These are phyloP conservation scores for Alternaria burnsii DNA, from an alignment of 2,329 filamentous ascomycete species.

Conservation along the genomic window DNA sequence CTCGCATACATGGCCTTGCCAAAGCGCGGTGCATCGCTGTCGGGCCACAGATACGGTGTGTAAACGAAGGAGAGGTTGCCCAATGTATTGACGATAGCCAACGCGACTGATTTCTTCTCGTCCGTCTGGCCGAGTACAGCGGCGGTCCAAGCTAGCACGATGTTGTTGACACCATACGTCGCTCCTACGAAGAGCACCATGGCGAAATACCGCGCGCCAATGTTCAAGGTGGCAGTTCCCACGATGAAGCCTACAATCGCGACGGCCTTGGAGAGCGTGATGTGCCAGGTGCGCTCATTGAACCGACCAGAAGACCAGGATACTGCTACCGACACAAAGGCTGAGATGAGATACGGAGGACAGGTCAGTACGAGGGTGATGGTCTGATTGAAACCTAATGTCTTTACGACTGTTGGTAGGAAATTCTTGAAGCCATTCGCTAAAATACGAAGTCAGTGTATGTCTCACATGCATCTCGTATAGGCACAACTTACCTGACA, in stretches of 20 bases:
- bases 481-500: conserved; percentile 1
- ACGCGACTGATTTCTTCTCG: conserved; percentile 53
- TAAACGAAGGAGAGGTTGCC: conserved; percentile 53
- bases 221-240: conserved; percentile 33
- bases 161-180: conserved; percentile 43
- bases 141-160: conserved; percentile 52
- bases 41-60: conserved; percentile 38
- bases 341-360: conserved; percentile 46
- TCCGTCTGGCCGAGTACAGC: conserved; percentile 51
- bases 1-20: conserved; percentile 29
- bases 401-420: conserved; percentile 45
- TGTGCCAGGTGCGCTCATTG: conserved; percentile 47
- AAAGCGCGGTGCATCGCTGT: conserved; percentile 29
- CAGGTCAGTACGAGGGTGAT: conserved; percentile 40
- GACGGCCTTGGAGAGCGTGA: conserved; percentile 36
- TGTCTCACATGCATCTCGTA: too few relatives aligned
- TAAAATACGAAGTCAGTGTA: too few relatives aligned
- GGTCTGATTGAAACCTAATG: conserved; percentile 42
- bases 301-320: conserved; percentile 37
- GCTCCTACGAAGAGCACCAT: conserved; percentile 45
- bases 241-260: conserved; percentile 45
- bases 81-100: conserved; percentile 53
- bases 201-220: conserved; percentile 44
- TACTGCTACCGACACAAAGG: conserved; percentile 27
- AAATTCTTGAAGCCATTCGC: conserved; percentile 36